These are phyloP conservation scores for Babesia caballi DNA, from an alignment of 169 alveolate genomes.

Conservation along the genomic window DNA sequence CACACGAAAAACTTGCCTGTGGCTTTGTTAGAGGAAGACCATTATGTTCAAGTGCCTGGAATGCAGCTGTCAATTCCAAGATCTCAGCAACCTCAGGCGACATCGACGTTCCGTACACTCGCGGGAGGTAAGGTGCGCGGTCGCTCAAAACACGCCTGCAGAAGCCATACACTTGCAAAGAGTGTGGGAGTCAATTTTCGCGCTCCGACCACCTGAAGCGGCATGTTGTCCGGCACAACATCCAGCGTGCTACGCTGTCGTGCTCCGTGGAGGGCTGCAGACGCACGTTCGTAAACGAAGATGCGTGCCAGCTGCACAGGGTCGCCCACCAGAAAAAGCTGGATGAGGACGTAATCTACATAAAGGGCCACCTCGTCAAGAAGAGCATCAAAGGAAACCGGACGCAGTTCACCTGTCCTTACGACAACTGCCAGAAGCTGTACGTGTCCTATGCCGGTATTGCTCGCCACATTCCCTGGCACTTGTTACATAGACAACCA, in stretches of 20 bases:
- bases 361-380: slow-evolving; percentile 41
- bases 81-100: slow-evolving; percentile 42
- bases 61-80: slow-evolving; percentile 10
- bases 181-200: slow-evolving; percentile 53
- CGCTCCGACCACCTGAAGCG: slow-evolving; percentile 73
- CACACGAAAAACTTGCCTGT: too few species aligned
- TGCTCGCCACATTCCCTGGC: slow-evolving; percentile 37
- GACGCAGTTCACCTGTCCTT: slow-evolving; percentile 34
- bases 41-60: slow-evolving; percentile 18
- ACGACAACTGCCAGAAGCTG: slow-evolving; percentile 9
- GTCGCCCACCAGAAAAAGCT: slow-evolving; percentile 28
- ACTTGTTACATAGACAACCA: too few species aligned
- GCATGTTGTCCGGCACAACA: slow-evolving; percentile 60
- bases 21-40: too few species aligned
- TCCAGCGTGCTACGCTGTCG: neutral
- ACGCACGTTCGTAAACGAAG: neutral
- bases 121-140: slow-evolving; percentile 4
- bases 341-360: slow-evolving; percentile 11
- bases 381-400: slow-evolving; percentile 1
- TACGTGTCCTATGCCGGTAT: slow-evolving; percentile 60
- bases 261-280: slow-evolving; percentile 66
- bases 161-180: slow-evolving; percentile 53
- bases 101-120: slow-evolving; percentile 29
- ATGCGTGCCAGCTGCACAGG: slow-evolving; percentile 12
- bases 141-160: neutral